Evolutionary conservation across 139 green algal genomes (phyloP).

Genomic region (Chlorella ohadii): DNA sequence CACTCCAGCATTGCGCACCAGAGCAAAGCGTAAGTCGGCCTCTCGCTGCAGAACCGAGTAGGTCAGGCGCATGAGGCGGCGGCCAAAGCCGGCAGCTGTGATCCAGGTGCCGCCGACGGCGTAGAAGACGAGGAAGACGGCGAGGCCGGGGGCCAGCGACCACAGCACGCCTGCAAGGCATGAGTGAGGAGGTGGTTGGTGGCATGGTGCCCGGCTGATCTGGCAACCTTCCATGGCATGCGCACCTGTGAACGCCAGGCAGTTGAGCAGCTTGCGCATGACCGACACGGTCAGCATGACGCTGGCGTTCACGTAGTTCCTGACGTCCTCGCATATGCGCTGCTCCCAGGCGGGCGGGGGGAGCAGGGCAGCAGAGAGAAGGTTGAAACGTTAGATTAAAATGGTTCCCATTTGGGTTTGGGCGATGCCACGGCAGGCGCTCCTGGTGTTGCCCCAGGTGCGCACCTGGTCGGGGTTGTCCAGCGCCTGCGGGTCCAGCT

Average conservation of each 20-base stretch:
- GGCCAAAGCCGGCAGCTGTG: constrained; percentile 83
- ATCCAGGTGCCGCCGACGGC: constrained; percentile 80
- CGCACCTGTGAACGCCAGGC: constrained; percentile 82
- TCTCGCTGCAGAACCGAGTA: constrained; percentile 75
- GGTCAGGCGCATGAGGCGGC: constrained; percentile 75
- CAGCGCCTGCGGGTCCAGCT: constrained; percentile 41
- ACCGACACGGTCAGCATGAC: constrained; percentile 72
- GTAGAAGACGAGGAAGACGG: constrained; percentile 88
- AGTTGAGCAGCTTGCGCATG: constrained; percentile 82
- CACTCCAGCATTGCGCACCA: too few species aligned
- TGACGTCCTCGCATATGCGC: constrained; percentile 92
- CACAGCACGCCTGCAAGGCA: constrained; percentile 81
- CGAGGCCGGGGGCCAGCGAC: constrained; percentile 73
- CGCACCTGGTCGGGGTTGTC: constrained; percentile 64
- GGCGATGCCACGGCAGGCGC: too few species aligned
- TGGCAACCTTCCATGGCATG: too few species aligned
- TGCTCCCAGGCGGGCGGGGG: too few species aligned
- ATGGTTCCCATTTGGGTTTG: too few species aligned
- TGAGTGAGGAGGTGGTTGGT: too few species aligned
- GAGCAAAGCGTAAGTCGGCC: constrained; percentile 87
- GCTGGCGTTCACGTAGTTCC: constrained; percentile 67
- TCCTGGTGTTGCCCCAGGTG: too few species aligned
- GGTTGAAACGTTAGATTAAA: too few species aligned
- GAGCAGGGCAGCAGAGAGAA: too few species aligned
- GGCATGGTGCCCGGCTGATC: too few species aligned